Conservation (phyloP, 306 rosid genomes). For the Rosa lucieae region DNA sequence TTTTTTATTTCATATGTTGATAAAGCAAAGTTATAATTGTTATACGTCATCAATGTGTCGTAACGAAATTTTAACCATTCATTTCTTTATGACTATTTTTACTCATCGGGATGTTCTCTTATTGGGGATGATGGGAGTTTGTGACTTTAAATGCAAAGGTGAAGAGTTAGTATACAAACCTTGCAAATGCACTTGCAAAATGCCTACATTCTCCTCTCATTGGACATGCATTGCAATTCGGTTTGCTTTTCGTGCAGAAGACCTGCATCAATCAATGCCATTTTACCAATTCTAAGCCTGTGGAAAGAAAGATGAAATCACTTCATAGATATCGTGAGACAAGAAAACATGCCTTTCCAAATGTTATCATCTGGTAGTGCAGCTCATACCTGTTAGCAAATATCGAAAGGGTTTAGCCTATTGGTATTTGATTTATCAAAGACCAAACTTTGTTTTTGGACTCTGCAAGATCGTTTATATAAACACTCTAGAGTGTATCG, state of each 20-base stretch:
- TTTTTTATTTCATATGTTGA: constrained; percentile 1
- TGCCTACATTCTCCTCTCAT: constrained; percentile 99
- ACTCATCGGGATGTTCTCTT: background rate
- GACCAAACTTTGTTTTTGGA: constrained; percentile 1
- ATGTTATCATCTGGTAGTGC: constrained; percentile 98
- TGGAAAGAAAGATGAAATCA: constrained; percentile 10
- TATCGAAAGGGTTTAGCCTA: constrained; percentile 24
- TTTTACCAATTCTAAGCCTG: constrained; percentile 30
- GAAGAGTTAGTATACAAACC: constrained; percentile 45
- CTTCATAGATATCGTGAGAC: constrained; percentile 14
- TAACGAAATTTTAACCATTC: background rate
- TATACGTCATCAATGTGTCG: background rate
- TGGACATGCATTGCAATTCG: constrained; percentile 98
- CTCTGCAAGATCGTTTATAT: background rate
- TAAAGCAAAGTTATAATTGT: background rate
- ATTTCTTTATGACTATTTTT: background rate
- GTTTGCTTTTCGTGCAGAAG: constrained; percentile 95
- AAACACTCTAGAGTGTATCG: background rate
- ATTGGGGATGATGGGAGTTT: background rate
- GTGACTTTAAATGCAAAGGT: constrained; percentile 4
- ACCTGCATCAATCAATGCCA: constrained; percentile 56
- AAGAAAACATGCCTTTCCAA: constrained; percentile 79
- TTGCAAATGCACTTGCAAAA: constrained; percentile 98
- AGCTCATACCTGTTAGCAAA: constrained; percentile 79
- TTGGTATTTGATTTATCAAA: constrained; percentile 1